Evolutionary conservation across 768 basidiomycete genomes (phyloP).

Genomic region (Mycena filopes): DNA sequence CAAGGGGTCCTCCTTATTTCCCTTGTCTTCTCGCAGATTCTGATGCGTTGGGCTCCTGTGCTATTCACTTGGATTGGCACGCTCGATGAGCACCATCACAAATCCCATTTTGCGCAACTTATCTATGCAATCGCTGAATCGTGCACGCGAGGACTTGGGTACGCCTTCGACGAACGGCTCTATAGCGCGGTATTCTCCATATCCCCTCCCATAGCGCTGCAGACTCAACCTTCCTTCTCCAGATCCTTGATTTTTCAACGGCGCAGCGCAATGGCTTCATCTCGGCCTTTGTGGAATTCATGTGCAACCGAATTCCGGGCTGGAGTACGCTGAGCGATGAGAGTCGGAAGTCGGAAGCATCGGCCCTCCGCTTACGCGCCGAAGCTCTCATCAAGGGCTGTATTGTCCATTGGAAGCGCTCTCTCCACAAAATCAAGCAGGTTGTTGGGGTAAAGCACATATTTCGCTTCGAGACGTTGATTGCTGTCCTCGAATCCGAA

Average conservation of each 20-base stretch:
- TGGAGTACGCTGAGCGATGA: slow-evolving; percentile 11
- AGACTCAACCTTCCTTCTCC: not conserved
- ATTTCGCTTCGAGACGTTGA: slow-evolving; percentile 7
- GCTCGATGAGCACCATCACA: slow-evolving; percentile 17
- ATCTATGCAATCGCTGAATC: slow-evolving; percentile 5
- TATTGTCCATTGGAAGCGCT: slow-evolving; percentile 15
- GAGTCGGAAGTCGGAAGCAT: not conserved
- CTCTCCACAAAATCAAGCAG: slow-evolving; percentile 15
- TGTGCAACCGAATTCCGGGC: slow-evolving; percentile 17
- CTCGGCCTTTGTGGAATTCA: slow-evolving; percentile 10
- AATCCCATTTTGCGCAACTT: slow-evolving; percentile 20
- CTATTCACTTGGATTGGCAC: slow-evolving; percentile 23
- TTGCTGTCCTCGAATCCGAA: slow-evolving; percentile 4
- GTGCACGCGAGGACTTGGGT: slow-evolving; percentile 8
- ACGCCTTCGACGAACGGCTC: slow-evolving; percentile 8
- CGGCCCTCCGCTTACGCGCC: not conserved
- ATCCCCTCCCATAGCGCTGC: not conserved
- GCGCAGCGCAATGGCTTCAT: slow-evolving; percentile 19
- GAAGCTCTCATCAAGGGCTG: slow-evolving; percentile 10
- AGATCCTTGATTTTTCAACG: slow-evolving; percentile 22
- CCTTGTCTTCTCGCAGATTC: slow-evolving; percentile 5
- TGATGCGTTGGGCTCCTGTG: slow-evolving; percentile 16
- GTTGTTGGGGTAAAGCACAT: not conserved
- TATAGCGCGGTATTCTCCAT: not conserved
- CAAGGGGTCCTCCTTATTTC: slow-evolving; percentile 15